Evolutionary conservation across 1,284 basidiomycete genomes (phyloP), one percentile per base, ranked within the genome.

Genomic region (Fistulinella cinereoalba): DNA sequence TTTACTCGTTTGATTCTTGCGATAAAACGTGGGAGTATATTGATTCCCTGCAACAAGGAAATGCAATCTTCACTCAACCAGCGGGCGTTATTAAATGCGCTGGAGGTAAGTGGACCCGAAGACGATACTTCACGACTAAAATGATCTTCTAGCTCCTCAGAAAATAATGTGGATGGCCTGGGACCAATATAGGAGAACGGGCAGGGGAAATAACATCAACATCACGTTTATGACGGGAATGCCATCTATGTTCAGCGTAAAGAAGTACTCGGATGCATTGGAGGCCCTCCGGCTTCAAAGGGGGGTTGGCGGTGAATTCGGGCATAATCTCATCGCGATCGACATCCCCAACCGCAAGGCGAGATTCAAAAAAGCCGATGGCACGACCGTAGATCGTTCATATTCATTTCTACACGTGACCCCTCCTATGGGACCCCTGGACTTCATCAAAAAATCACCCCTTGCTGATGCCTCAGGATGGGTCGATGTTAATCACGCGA

Each of bases 111-210:
- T 50, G 4, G 32, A 33, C 27, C 37, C 9, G n/a, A n/a, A n/a
- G n/a, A n/a, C n/a, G n/a, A n/a, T n/a, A n/a, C n/a, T n/a, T n/a
- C n/a, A n/a, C n/a, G n/a, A n/a, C n/a, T n/a, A n/a, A n/a, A n/a
- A n/a, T n/a, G n/a, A n/a, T n/a, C n/a, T n/a, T n/a, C n/a, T n/a
- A 91, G 92, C 90, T 13, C 92, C 91, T 16, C 90, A 93, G 63
- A 95, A 95, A 70, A 88, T 95, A 55, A 90, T 92, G 83, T 96
- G 92, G 88, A 93, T 94, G 89, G 88, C 92, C 40, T 88, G 85
- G 85, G 88, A 92, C 60, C 72, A 81, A 40, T 91, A 77, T 61
- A 72, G 74, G 44, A 74, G 67, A 56, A 85, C 84, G 3, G 69
- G 72, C 5, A 77, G 85, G n/a, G 64, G 71, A 7, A 72, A 76